Evolutionary conservation across 306 rosid genomes (phyloP).

Genomic region (Quillaja saponaria): DNA sequence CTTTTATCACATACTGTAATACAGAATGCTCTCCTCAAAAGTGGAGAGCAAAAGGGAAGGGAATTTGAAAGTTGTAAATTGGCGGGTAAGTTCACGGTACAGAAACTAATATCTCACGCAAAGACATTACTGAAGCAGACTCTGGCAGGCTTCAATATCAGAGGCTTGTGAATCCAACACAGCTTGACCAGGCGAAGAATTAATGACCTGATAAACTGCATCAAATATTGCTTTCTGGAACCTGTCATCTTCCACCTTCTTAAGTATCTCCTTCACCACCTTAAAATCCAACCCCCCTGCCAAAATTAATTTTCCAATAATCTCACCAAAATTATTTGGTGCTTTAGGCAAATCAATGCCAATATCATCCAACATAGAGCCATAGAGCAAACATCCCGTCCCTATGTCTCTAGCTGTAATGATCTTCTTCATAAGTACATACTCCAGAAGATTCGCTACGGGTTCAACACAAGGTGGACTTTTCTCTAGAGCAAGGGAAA

Average conservation of each 20-base stretch:
- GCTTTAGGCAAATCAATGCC: constrained; percentile 85
- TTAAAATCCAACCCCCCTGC: constrained; percentile 70
- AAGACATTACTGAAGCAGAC: constrained; percentile 40
- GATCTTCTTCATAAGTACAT: constrained; percentile 53
- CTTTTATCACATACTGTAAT: constrained; percentile 57
- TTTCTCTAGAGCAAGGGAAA: constrained; percentile 71
- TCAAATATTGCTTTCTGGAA: constrained; percentile 61
- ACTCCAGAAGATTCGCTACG: constrained; percentile 62
- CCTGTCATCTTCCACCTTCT: constrained; percentile 61
- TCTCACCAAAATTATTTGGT: constrained; percentile 80
- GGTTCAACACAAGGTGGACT: constrained; percentile 68
- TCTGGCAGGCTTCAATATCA: constrained; percentile 79
- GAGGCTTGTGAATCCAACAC: constrained; percentile 73
- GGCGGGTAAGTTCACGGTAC: constrained; percentile 43
- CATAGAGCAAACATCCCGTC: constrained; percentile 77
- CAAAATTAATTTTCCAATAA: constrained; percentile 60
- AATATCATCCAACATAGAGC: constrained; percentile 62
- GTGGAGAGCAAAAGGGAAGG: constrained; percentile 34
- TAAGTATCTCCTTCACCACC: constrained; percentile 63
- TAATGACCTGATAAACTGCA: constrained; percentile 41
- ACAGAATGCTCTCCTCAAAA: constrained; percentile 48
- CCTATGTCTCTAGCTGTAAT: constrained; percentile 57
- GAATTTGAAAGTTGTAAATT: constrained; percentile 36
- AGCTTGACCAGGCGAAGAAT: constrained; percentile 59
- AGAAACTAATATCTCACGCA: constrained; percentile 35